These are phyloP conservation scores for Globisporangium spinosum DNA, from an alignment of 352 stramenopile genomes.

Conservation along the genomic window DNA sequence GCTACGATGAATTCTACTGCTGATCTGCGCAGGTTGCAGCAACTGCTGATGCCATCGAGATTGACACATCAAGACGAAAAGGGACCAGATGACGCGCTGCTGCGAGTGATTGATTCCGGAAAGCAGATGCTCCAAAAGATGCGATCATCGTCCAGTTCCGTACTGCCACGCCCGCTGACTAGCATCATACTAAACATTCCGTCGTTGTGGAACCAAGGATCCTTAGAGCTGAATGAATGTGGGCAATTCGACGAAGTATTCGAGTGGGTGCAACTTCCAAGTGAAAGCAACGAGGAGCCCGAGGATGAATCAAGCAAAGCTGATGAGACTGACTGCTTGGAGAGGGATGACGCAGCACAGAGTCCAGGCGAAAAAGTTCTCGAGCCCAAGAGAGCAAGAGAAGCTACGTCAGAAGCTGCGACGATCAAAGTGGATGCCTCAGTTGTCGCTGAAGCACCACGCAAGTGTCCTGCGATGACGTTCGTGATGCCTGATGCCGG, in stretches of 20 bases:
- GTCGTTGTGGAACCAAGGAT: conserved; percentile 26
- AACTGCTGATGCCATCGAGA: conserved; percentile 9
- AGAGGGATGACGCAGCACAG: background rate
- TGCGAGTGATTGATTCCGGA: background rate
- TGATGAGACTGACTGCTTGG: background rate
- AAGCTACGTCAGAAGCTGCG: background rate
- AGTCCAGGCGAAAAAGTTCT: background rate
- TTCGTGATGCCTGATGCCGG: conserved; percentile 4
- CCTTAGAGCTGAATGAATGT: conserved; percentile 1
- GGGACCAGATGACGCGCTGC: conserved; percentile 1
- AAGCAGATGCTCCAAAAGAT: background rate
- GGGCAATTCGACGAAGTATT: conserved; percentile 18
- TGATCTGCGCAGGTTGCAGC: background rate
- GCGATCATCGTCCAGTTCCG: background rate
- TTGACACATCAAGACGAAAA: conserved; percentile 3
- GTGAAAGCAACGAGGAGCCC: background rate
- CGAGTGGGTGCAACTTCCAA: background rate
- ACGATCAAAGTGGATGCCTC: background rate
- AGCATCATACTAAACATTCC: conserved; percentile 31
- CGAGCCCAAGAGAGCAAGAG: background rate
- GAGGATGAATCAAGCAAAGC: background rate
- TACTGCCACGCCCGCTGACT: conserved; percentile 14
- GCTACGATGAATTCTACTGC: background rate
- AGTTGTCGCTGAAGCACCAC: background rate
- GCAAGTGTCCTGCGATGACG: background rate